Evolutionary conservation across 805 yeast genomes (phyloP), one percentile per base, ranked within the genome.

Genomic region (Pichia nakasei): DNA sequence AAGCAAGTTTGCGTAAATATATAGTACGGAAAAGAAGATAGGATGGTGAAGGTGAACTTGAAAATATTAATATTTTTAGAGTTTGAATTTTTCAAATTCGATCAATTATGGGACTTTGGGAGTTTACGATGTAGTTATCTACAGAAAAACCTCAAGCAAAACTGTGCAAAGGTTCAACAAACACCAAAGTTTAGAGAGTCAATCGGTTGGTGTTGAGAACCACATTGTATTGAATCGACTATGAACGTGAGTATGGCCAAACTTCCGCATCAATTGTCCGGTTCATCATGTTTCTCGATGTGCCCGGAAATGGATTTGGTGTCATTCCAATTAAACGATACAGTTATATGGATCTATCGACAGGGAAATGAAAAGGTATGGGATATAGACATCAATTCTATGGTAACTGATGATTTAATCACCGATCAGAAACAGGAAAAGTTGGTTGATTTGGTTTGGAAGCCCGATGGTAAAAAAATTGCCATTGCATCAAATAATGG

Each of bases 231-330:
- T 5, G 17, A n/a, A 4, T 6, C 13, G 15, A 27, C 3, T 6
- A 27, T 27, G 26, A 26, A 31, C 15, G 22, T 24, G 9, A 43
- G 39, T 32, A 11, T 17, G 5, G 37, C 41, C 9, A 38, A 42
- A 35, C 24, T 48, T 9, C 35, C 41, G 5, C 42, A 45, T 45
- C 32, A 45, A 4, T 24, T 46, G 9, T 38, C 42, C 17, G 17
- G 9, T 2, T 26, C 43, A 9, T 19, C 22, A 21, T 53, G 54
- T 31, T 48, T 60, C 20, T 46, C 48, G 6, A 44, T 61, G 50
- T 64, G 67, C 47, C 68, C 68, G 9, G 54, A 63, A 2, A 64
- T 65, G 67, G 64, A 61, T 38, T 52, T 65, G 26, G 37, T 61
- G 5, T 54, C 64, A 1, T 54, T 57, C 22, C 56, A 58, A 38